Percentiles rank a stretch among this genome's conserved stretches.
Conservation (phyloP, 1,284 basidiomycete genomes). For the Ustilago trichophora region DNA sequence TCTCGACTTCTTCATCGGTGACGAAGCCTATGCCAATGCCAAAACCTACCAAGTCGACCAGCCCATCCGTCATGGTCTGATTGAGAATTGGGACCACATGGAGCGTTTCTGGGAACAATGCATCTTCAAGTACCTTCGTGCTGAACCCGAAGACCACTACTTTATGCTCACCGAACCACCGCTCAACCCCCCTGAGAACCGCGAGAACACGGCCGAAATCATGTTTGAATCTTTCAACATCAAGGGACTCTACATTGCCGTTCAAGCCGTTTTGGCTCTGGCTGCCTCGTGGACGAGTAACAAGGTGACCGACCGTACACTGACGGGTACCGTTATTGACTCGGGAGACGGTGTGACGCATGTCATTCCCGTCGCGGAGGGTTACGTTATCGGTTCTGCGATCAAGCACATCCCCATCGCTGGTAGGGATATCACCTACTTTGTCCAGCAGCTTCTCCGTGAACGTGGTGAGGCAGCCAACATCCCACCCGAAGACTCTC, state of each 20-base stretch:
- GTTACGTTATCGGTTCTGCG: slow-evolving; percentile 97
- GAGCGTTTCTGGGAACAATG: slow-evolving; percentile 99
- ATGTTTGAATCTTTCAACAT: slow-evolving; percentile 99
- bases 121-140: slow-evolving; percentile 99
- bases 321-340: slow-evolving; percentile 98
- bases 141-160: slow-evolving; percentile 98
- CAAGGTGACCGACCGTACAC: slow-evolving; percentile 87
- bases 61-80: slow-evolving; percentile 96
- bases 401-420: slow-evolving; percentile 99
- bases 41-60: slow-evolving; percentile 93
- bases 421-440: slow-evolving; percentile 95
- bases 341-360: slow-evolving; percentile 99
- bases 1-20: slow-evolving; percentile 99
- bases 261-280: slow-evolving; percentile 98
- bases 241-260: slow-evolving; percentile 96
- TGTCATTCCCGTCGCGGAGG: slow-evolving; percentile 93
- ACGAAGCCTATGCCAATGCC: slow-evolving; percentile 93
- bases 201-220: slow-evolving; percentile 99
- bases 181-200: slow-evolving; percentile 96
- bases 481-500: slow-evolving; percentile 95
- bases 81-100: slow-evolving; percentile 99
- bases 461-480: slow-evolving; percentile 90
- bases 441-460: slow-evolving; percentile 93
- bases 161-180: slow-evolving; percentile 98
- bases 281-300: slow-evolving; percentile 97